A percentile compares a stretch with the other conserved stretches of the same genome.
Evolutionary conservation across 352 stramenopile species (phyloP).

Genomic region (Globisporangium mamillatum): DNA sequence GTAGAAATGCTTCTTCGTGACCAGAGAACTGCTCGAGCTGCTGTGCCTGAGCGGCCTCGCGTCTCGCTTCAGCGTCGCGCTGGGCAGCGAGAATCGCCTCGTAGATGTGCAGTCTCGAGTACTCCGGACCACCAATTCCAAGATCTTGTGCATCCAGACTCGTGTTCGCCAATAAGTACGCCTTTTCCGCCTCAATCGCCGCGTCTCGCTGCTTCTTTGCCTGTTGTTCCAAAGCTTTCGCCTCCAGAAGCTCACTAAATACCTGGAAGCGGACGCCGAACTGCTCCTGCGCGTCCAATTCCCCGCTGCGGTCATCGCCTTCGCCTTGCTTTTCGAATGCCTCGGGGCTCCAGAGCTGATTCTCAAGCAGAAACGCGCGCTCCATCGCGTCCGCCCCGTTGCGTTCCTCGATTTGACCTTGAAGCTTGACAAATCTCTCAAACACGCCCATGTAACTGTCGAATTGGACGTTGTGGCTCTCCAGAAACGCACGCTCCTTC

Average conservation of each 20-base stretch:
- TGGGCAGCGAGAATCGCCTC: conserved; percentile 11
- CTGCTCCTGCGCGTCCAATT: conserved; percentile 16
- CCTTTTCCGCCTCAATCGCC: conserved; percentile 3
- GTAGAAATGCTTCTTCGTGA: conserved; percentile 12
- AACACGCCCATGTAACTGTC: conserved; percentile 21
- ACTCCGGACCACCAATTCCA: conserved; percentile 5
- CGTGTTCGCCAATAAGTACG: conserved; percentile 4
- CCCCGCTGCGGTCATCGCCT: not conserved
- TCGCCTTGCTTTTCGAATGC: not conserved
- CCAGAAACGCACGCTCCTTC: conserved; percentile 32
- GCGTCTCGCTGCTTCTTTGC: conserved; percentile 1
- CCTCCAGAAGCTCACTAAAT: conserved; percentile 13
- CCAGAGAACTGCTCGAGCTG: conserved; percentile 22
- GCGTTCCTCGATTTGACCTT: conserved; percentile 5
- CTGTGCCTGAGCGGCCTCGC: conserved; percentile 10
- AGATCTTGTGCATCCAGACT: not conserved
- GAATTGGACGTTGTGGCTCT: conserved; percentile 24
- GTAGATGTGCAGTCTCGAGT: conserved; percentile 16
- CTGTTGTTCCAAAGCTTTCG: conserved; percentile 4
- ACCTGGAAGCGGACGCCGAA: conserved; percentile 18
- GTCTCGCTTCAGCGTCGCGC: not conserved
- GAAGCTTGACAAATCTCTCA: conserved; percentile 24
- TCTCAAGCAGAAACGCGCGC: conserved; percentile 13
- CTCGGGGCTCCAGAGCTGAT: conserved; percentile 7
- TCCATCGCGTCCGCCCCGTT: conserved; percentile 14